These are phyloP conservation scores for Akanthomyces dipterigenus DNA, from an alignment of 2,329 filamentous ascomycete species.

Conservation along the genomic window DNA sequence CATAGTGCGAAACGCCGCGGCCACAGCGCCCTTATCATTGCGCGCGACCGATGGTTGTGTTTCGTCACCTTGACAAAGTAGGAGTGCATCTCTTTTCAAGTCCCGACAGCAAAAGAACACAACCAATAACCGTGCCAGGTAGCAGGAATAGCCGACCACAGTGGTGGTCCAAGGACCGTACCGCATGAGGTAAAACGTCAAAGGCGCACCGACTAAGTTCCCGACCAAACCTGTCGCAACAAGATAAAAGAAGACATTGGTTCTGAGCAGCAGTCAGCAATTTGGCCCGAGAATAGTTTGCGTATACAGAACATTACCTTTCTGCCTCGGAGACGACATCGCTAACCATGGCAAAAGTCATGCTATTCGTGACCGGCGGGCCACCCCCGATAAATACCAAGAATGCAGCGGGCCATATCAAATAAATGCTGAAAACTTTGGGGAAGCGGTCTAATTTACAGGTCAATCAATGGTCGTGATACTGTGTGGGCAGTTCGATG, in stretches of 20 bases:
- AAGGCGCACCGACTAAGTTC: not conserved
- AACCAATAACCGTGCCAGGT: not conserved
- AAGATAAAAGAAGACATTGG: conserved; percentile 1
- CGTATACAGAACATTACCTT: not conserved
- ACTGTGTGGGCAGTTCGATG: not conserved
- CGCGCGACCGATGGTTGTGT: no score
- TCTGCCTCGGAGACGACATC: not conserved
- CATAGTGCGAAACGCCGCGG: not conserved
- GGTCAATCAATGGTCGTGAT: no score
- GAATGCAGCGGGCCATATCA: not conserved
- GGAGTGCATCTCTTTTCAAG: not conserved
- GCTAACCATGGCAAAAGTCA: not conserved
- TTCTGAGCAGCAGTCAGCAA: not conserved
- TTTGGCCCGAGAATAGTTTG: not conserved
- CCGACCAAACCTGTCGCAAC: not conserved
- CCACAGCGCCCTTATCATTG: not conserved
- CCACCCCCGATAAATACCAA: conserved; percentile 1
- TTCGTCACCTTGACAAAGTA: not conserved
- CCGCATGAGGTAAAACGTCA: not conserved
- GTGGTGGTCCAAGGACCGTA: not conserved
- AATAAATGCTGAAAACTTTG: not conserved
- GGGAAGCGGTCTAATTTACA: not conserved
- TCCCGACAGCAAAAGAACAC: not conserved
- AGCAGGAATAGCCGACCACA: not conserved
- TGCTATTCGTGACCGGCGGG: not conserved